Conservation (phyloP, 345 rosid genomes). For the Excoecaria cochinchinensis region DNA sequence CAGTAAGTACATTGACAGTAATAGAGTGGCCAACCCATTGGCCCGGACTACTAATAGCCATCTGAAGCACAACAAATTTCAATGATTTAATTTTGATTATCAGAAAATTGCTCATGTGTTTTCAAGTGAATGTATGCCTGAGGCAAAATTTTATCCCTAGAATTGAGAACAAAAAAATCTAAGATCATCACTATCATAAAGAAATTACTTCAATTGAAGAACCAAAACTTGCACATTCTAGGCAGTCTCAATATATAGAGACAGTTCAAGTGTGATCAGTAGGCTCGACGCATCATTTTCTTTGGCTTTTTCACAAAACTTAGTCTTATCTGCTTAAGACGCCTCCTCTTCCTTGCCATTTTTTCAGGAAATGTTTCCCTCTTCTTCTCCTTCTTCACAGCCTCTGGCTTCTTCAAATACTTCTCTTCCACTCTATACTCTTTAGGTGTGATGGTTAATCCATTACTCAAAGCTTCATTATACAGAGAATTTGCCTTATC, state of each 20-base stretch:
- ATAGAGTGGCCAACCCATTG: too few relatives aligned
- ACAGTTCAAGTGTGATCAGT: slow-evolving; percentile 10
- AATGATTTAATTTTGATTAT: not conserved
- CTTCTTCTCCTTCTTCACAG: slow-evolving; percentile 66
- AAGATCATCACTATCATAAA: not conserved
- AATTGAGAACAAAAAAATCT: not conserved
- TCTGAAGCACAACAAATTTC: not conserved
- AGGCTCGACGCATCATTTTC: slow-evolving; percentile 44
- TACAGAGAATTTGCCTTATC: slow-evolving; percentile 75
- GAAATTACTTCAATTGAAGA: slow-evolving; percentile 3
- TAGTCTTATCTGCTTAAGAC: slow-evolving; percentile 71
- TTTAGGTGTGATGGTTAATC: slow-evolving; percentile 67
- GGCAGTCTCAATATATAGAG: not conserved
- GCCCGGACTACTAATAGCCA: too few relatives aligned
- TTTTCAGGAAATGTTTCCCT: slow-evolving; percentile 95
- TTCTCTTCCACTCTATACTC: slow-evolving; percentile 63
- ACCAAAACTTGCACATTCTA: not conserved
- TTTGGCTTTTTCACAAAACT: slow-evolving; percentile 91
- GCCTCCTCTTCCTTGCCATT: slow-evolving; percentile 82
- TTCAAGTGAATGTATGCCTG: not conserved
- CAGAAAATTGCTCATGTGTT: not conserved
- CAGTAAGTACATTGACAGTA: too few relatives aligned
- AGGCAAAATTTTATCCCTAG: slow-evolving; percentile 11
- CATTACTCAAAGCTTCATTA: slow-evolving; percentile 63
- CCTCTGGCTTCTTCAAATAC: slow-evolving; percentile 61